Evolutionary conservation across 139 green algal species (phyloP), one percentile per base, ranked within the genome.

Genomic region (Auxenochlorella pyrenoidosa): DNA sequence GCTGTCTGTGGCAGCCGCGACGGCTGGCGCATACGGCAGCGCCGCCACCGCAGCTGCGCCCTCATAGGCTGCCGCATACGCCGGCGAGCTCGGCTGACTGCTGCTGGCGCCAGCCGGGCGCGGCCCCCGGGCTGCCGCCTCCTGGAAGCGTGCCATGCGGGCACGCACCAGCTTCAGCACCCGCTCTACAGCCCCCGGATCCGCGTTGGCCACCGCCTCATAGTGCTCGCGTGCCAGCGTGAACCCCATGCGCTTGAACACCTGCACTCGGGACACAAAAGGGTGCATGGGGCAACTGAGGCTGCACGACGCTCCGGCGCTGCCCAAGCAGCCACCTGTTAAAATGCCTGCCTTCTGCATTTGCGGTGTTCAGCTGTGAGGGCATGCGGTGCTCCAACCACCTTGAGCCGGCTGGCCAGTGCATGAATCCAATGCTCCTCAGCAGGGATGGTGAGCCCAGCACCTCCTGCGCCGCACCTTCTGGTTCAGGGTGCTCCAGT

Each of bases 401-500:
- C n/a, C n/a, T n/a, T n/a, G n/a, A n/a, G n/a, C n/a, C n/a, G n/a
- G n/a, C n/a, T n/a, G n/a, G n/a, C n/a, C n/a, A n/a, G n/a, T 24
- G 16, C 2, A 63, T 63, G 54, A 22, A 63, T 63, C 10, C 54
- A 63, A 13, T 63, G 65, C 65, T n/a, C n/a, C n/a, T n/a, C 65
- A 70, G 15, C 60, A 24, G 65, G 65, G 26, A 15, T 72, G 65
- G 65, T 24, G 28, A 24, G 30, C 5, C 18, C 24, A 36, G 26
- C 30, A n/a, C 65, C 10, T 34, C 47, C n/a, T 15, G n/a, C 1
- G 34, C 38, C 30, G 43, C 85, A 76, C 94, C 80, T 96, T 97
- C 26, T 90, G 82, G 87, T 99, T 98, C 21, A 99, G 91, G 5
- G 97, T 98, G 79, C 92, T 93, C 97, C 97, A 99, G 92, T 99